A percentile compares a stretch with the other conserved stretches of the same genome.
These are phyloP conservation scores for Lecanosticta acicola DNA, from an alignment of 2,329 filamentous ascomycete genomes.

Conservation along the genomic window DNA sequence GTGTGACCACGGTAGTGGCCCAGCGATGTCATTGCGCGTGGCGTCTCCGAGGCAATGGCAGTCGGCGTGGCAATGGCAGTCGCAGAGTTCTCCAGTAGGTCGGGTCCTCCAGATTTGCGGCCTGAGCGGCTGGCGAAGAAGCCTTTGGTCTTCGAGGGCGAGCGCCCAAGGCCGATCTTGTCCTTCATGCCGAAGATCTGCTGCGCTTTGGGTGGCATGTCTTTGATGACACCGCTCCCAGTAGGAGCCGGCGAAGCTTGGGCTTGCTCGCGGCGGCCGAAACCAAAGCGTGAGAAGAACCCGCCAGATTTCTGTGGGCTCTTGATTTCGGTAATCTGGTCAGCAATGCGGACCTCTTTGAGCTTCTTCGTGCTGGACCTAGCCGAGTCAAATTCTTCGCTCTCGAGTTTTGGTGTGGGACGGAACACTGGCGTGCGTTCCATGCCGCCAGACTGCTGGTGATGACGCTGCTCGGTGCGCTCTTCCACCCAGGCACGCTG, in stretches of 20 bases:
- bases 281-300: constrained; percentile 31
- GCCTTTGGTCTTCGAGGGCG: constrained; percentile 28
- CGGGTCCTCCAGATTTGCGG: not conserved
- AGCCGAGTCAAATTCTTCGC: constrained; percentile 18
- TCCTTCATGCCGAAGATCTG: constrained; percentile 3
- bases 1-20: not conserved
- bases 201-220: constrained; percentile 8
- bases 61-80: constrained; percentile 4
- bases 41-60: constrained; percentile 7
- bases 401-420: constrained; percentile 22
- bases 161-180: constrained; percentile 13
- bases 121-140: constrained; percentile 16
- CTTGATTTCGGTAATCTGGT: constrained; percentile 3
- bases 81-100: not conserved
- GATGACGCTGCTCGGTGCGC: constrained; percentile 29
- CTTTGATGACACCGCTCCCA: not conserved
- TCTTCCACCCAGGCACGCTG: constrained; percentile 38
- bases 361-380: constrained; percentile 10
- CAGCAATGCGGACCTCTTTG: constrained; percentile 3
- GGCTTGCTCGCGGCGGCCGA: not conserved
- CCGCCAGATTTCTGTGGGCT: constrained; percentile 39
- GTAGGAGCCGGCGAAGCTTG: not conserved
- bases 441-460: constrained; percentile 28
- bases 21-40: constrained; percentile 1
- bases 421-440: constrained; percentile 25